These are phyloP conservation scores for Fistulinella cinereoalba DNA, from an alignment of 1,284 basidiomycete genomes.

Conservation along the genomic window DNA sequence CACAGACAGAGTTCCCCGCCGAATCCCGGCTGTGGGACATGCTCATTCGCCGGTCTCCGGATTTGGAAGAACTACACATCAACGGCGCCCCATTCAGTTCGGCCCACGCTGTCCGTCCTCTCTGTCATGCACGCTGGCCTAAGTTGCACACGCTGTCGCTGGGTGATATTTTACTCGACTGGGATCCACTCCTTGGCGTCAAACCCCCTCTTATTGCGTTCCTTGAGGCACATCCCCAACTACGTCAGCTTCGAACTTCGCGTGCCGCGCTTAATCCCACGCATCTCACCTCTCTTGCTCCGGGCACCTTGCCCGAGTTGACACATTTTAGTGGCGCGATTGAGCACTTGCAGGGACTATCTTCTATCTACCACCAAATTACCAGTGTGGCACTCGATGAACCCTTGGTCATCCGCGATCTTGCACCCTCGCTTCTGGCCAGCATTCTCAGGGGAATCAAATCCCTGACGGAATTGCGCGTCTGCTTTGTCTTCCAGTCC, in stretches of 20 bases:
- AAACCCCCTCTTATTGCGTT: slow-evolving; percentile 60
- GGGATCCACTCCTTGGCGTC: slow-evolving; percentile 37
- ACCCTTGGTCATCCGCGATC: slow-evolving; percentile 60
- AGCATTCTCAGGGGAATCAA: slow-evolving; percentile 52
- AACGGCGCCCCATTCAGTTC: slow-evolving; percentile 54
- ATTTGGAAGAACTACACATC: slow-evolving; percentile 59
- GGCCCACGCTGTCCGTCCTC: slow-evolving; percentile 36
- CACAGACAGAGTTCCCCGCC: slow-evolving; percentile 20
- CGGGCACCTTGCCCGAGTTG: slow-evolving; percentile 47
- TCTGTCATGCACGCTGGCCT: slow-evolving; percentile 58
- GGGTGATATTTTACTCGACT: slow-evolving; percentile 62
- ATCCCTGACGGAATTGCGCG: slow-evolving; percentile 53
- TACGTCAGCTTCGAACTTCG: slow-evolving; percentile 54
- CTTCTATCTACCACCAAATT: slow-evolving; percentile 41
- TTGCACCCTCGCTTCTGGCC: slow-evolving; percentile 58
- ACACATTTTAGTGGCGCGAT: slow-evolving; percentile 50
- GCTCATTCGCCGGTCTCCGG: slow-evolving; percentile 58
- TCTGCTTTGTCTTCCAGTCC: slow-evolving; percentile 65
- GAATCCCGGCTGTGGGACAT: slow-evolving; percentile 57
- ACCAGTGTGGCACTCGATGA: slow-evolving; percentile 60
- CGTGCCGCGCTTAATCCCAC: slow-evolving; percentile 53
- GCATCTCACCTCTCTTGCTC: slow-evolving; percentile 48
- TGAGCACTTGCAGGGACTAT: slow-evolving; percentile 58
- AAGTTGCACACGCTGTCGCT: slow-evolving; percentile 52
- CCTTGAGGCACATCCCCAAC: slow-evolving; percentile 58